Evolutionary conservation across 164 flowering plant genomes (phyloP).

Genomic region (Houttuynia cordata): DNA sequence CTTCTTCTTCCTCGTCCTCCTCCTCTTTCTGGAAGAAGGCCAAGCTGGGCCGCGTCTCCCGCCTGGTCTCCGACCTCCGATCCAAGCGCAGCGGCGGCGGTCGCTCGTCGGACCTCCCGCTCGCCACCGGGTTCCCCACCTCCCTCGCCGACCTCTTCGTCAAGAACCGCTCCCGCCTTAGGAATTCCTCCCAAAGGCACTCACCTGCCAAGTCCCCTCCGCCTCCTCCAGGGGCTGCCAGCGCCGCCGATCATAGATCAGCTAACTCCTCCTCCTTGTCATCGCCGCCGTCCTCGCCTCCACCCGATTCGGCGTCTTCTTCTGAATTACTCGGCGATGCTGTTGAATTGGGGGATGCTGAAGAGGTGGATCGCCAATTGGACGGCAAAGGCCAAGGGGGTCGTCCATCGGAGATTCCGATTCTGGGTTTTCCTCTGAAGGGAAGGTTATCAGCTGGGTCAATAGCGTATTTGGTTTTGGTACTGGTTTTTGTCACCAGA

Average conservation of each 20-base stretch:
- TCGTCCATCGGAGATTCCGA: neutral
- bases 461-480: neutral
- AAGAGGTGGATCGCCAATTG: too few species aligned
- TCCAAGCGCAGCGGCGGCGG: conserved; percentile 27
- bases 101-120: conserved; percentile 29
- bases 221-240: too few species aligned
- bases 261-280: too few species aligned
- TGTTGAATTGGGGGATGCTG: too few species aligned
- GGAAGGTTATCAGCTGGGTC: neutral
- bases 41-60: conserved; percentile 29
- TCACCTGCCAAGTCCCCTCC: neutral
- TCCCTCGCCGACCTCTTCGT: conserved; percentile 63
- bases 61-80: conserved; percentile 47
- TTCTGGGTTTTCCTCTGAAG: neutral
- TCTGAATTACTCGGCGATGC: too few species aligned
- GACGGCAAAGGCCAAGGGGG: neutral
- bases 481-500: neutral
- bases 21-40: conserved; percentile 40
- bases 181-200: conserved; percentile 8
- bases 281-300: too few species aligned
- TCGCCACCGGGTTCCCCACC: conserved; percentile 75
- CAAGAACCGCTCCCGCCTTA: conserved; percentile 44
- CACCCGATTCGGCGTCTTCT: too few species aligned
- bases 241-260: too few species aligned
- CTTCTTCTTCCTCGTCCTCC: too few species aligned